A percentile compares a stretch with the other conserved stretches of the same genome.
Conservation (phyloP, 768 basidiomycete genomes). For the Lentinula boryana region DNA sequence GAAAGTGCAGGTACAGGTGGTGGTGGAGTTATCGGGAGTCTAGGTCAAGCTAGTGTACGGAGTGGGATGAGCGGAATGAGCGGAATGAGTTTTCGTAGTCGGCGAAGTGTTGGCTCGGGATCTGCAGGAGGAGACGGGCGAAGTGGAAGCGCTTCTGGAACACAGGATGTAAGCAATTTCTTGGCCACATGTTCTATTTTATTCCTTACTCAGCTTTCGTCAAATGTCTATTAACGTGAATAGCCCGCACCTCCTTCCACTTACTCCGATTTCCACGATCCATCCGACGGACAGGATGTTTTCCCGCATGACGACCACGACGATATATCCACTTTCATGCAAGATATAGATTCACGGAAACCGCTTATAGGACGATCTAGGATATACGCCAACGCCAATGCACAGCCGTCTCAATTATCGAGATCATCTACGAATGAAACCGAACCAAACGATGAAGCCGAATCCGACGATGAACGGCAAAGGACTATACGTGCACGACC, state of each 20-base stretch:
- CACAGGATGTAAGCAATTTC: background rate
- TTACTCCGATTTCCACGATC: background rate
- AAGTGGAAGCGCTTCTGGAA: background rate
- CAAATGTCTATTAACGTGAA: background rate
- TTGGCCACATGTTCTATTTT: background rate
- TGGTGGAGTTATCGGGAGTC: constrained; percentile 1
- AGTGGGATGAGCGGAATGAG: background rate
- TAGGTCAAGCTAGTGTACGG: background rate
- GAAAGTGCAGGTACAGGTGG: constrained; percentile 21
- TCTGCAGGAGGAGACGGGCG: background rate
- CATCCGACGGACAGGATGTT: background rate
- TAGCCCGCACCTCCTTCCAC: background rate
- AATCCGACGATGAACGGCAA: constrained; percentile 3
- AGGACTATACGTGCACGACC: background rate
- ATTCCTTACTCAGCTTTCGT: background rate
- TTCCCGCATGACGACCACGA: constrained; percentile 48
- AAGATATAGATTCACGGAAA: constrained; percentile 67
- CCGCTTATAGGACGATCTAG: constrained; percentile 46
- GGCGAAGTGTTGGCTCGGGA: background rate
- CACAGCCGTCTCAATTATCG: background rate
- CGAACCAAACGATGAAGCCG: constrained; percentile 2
- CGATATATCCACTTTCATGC: constrained; percentile 72
- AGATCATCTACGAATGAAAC: background rate
- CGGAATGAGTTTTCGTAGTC: background rate
- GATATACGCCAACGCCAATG: constrained; percentile 10